A percentile compares a stretch with the other conserved stretches of the same genome.
These are phyloP conservation scores for Afroboletus lepidellus DNA, from an alignment of 1,284 basidiomycete genomes.

Conservation along the genomic window DNA sequence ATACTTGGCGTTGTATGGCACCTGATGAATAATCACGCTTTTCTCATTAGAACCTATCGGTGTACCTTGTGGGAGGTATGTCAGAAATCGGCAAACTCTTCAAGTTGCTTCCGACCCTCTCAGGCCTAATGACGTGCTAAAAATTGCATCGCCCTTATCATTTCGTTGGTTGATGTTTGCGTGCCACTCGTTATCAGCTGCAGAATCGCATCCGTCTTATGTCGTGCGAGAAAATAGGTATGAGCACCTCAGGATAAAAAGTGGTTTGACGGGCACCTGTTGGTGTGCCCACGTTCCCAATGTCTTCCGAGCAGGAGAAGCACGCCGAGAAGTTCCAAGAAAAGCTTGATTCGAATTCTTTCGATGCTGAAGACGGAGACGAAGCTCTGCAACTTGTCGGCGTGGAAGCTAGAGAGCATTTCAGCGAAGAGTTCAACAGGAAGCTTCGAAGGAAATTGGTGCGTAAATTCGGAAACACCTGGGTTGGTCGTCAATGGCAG, in stretches of 20 bases:
- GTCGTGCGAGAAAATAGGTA: slow-evolving; percentile 8
- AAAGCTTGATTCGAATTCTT: slow-evolving; percentile 15
- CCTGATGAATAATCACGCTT: slow-evolving; percentile 17
- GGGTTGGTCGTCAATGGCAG: neutral
- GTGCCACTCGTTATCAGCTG: slow-evolving; percentile 12
- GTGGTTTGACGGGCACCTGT: neutral
- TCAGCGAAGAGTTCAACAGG: slow-evolving; percentile 60
- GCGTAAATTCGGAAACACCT: slow-evolving; percentile 16
- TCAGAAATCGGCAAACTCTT: slow-evolving; percentile 13
- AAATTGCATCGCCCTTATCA: slow-evolving; percentile 23
- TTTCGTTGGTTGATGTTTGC: neutral
- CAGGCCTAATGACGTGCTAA: slow-evolving; percentile 10
- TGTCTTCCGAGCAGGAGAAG: slow-evolving; percentile 23
- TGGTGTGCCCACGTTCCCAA: slow-evolving; percentile 5
- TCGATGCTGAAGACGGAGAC: slow-evolving; percentile 46
- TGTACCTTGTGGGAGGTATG: slow-evolving; percentile 7
- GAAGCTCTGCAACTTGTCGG: slow-evolving; percentile 62
- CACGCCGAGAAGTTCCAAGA: slow-evolving; percentile 14
- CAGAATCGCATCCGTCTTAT: neutral
- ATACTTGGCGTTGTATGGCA: slow-evolving; percentile 18
- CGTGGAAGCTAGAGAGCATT: slow-evolving; percentile 46
- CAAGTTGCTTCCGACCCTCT: neutral
- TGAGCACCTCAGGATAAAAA: slow-evolving; percentile 16
- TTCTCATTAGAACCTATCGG: slow-evolving; percentile 10
- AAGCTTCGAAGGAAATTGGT: slow-evolving; percentile 60